These are phyloP conservation scores for Cyclocybe aegerita DNA, from an alignment of 768 basidiomycete genomes.

Conservation along the genomic window DNA sequence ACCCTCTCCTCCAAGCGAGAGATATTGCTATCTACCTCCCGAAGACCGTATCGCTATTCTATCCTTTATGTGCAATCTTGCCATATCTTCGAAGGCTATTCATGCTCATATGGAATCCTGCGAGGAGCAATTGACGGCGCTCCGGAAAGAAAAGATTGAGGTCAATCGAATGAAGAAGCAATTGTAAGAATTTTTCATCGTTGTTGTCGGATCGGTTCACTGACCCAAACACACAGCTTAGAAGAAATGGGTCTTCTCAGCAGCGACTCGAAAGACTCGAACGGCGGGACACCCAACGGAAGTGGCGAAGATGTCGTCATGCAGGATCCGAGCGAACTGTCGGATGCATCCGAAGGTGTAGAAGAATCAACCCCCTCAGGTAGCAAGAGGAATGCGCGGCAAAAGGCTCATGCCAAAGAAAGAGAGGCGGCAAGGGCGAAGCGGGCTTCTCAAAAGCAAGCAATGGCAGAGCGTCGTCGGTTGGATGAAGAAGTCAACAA, in stretches of 20 bases:
- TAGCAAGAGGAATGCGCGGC: constrained; percentile 47
- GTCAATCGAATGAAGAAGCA: constrained; percentile 88
- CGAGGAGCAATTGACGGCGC: constrained; percentile 85
- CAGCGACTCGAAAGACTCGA: constrained; percentile 55
- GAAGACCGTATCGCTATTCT: constrained; percentile 84
- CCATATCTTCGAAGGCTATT: constrained; percentile 86
- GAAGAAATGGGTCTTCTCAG: constrained; percentile 74
- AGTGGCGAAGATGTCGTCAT: constrained; percentile 58
- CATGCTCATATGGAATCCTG: constrained; percentile 89
- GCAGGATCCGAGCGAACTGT: constrained; percentile 71
- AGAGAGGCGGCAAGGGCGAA: constrained; percentile 78
- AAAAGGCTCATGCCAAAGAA: constrained; percentile 73
- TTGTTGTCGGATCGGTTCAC: not conserved
- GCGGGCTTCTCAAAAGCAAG: constrained; percentile 78
- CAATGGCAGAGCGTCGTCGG: constrained; percentile 78
- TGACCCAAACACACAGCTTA: constrained; percentile 36
- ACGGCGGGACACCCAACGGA: constrained; percentile 37
- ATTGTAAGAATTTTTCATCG: constrained; percentile 54
- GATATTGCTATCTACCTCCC: constrained; percentile 72
- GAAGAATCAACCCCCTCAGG: constrained; percentile 57
- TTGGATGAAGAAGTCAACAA: constrained; percentile 88
- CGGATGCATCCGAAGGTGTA: constrained; percentile 67
- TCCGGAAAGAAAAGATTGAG: constrained; percentile 95
- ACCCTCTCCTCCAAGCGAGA: constrained; percentile 56
- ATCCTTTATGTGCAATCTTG: constrained; percentile 86